Evolutionary conservation across 139 green algal genomes (phyloP).

Genomic region (Nannochloris sp.): DNA sequence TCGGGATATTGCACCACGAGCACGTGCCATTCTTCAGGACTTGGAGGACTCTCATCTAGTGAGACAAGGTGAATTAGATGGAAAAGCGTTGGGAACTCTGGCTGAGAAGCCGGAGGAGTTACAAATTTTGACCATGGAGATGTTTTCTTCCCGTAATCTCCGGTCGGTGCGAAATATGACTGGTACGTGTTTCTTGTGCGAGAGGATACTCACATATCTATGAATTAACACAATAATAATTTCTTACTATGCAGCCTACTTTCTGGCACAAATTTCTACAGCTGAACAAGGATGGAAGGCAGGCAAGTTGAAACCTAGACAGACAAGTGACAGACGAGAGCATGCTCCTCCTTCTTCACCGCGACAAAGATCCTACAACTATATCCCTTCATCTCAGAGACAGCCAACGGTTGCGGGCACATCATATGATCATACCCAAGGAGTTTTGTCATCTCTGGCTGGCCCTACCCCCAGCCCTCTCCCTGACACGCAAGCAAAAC

Average conservation of each 20-base stretch:
- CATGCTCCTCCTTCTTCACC: not conserved
- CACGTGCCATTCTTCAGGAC: conserved; percentile 2
- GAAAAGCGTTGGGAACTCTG: not conserved
- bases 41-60: conserved; percentile 2
- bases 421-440: conserved; percentile 2
- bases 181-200: conserved; percentile 2
- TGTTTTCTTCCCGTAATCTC: conserved; percentile 12
- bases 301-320: not conserved
- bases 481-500: not conserved
- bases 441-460: not conserved
- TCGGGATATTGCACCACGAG: not conserved
- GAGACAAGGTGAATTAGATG: conserved; percentile 11
- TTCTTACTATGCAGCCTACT: conserved; percentile 16
- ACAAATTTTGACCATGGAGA: conserved; percentile 15
- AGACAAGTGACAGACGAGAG: not conserved
- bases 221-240: not conserved
- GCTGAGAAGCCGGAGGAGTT: conserved; percentile 2
- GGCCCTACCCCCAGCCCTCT: not conserved
- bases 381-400: not conserved
- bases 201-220: not conserved
- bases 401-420: not conserved
- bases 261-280: conserved; percentile 12
- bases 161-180: conserved; percentile 12
- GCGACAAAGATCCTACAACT: not conserved
- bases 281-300: conserved; percentile 5